Conservation (phyloP, 129 eudicot species). For the Heracleum sosnowskyi region DNA sequence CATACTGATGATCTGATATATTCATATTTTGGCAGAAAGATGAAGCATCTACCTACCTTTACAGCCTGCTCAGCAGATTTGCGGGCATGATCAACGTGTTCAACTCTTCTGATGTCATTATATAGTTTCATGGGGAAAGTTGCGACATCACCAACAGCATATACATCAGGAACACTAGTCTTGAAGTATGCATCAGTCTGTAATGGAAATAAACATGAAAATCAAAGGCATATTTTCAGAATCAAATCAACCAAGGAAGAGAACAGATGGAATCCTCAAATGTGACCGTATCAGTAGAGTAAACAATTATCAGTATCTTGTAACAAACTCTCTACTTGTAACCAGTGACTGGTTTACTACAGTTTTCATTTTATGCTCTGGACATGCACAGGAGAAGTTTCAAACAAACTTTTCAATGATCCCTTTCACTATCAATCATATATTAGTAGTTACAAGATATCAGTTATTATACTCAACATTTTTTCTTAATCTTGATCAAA, state of each 20-base stretch:
- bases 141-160: conserved; percentile 98
- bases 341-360: neutral
- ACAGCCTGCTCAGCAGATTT: conserved; percentile 87
- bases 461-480: neutral
- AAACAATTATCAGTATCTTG: neutral
- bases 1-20: neutral
- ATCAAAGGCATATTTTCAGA: neutral
- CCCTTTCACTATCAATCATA: neutral
- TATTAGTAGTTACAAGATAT: neutral
- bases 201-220: conserved; percentile 1
- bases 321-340: neutral
- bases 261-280: neutral
- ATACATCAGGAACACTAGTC: conserved; percentile 82
- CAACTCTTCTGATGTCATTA: conserved; percentile 88
- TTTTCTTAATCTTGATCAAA: neutral
- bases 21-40: neutral
- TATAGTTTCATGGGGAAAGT: conserved; percentile 90
- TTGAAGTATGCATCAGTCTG: conserved; percentile 93
- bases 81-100: conserved; percentile 87
- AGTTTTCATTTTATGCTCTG: neutral
- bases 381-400: neutral
- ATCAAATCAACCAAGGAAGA: too few species aligned
- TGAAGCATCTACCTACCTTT: conserved; percentile 30
- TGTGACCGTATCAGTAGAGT: neutral
- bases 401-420: neutral